Evolutionary conservation across 345 rosid species (phyloP).

Genomic region (Sisymbrium irio): DNA sequence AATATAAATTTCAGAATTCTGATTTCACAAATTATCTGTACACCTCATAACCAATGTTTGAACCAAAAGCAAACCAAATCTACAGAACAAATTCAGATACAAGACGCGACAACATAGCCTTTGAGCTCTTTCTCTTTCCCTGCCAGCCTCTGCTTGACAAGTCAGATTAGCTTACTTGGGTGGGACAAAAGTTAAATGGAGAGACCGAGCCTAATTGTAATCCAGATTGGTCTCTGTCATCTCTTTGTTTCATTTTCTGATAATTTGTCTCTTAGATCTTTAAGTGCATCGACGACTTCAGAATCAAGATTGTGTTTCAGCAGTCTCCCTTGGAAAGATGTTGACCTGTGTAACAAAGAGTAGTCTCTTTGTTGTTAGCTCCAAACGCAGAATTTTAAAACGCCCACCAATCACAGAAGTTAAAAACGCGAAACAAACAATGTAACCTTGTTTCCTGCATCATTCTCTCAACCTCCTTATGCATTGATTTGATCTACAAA

Average conservation of each 20-base stretch:
- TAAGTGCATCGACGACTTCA: constrained; percentile 85
- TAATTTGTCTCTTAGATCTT: constrained; percentile 70
- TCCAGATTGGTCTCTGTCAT: constrained; percentile 21
- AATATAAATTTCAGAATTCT: background rate
- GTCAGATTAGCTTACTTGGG: background rate
- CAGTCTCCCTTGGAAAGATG: constrained; percentile 79
- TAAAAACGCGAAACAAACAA: background rate
- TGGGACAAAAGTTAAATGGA: background rate
- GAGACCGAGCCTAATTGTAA: background rate
- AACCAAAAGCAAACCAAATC: background rate
- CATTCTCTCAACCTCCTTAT: constrained; percentile 68
- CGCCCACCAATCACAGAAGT: background rate
- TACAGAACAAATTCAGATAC: background rate
- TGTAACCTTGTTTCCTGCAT: constrained; percentile 77
- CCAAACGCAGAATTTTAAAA: background rate
- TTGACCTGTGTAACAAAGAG: constrained; percentile 38
- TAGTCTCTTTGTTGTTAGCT: background rate
- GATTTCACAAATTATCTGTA: constrained; percentile 1
- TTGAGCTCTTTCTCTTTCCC: background rate
- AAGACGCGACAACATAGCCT: background rate
- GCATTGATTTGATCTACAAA: constrained; percentile 69
- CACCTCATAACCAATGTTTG: background rate
- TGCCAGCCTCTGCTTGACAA: background rate
- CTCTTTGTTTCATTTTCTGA: constrained; percentile 49
- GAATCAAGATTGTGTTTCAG: constrained; percentile 84